Base-by-base conservation (phyloP, 208 protist genomes). In the Crithidia sp. region DNA sequence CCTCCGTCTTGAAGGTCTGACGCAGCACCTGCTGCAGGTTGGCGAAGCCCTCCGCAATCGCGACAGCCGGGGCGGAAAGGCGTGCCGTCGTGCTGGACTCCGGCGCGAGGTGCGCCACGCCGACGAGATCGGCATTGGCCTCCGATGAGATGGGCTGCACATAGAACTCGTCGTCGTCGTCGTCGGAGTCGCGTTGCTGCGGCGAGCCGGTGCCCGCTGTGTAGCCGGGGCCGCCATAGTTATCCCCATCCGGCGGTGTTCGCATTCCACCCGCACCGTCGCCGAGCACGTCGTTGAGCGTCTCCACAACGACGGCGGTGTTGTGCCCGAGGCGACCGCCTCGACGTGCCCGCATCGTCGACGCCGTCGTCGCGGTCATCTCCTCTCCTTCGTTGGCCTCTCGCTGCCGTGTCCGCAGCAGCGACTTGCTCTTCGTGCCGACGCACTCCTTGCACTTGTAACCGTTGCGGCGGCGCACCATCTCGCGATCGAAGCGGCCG, bases 391-490 rank as follows among this genome's bases (percentile, higher is more conserved):
- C 65, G 7, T 72, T 73, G 13, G 55, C 61, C 69, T 90, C 88
- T 16, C 61, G 76, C 72, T 94, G 89, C 12, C 76, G 82, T 36
- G 49, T 64, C 28, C 86, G 86, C 67, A 94, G 79, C 67, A 94
- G 74, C 16, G 76, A 69, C 67, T 92, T 82, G 53, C 89, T 92
- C 83, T 94, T 92, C 6, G 77, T 81, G 7, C 89, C 89, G 40
- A 94, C 84, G 53, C 89, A 94, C 65, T 92, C 87, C 59, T 81
- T 84, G 61, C 89, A 94, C 75, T 94, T 94, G 77, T 90, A 92
- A 2, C 89, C 89, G 71, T 89, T 90, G 47, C 81, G 79, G 12
- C 89, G 86, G 17, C 82, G 75, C 55, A 92, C 87, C 87, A 94
- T 90, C 59, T 94, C 87, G 16, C 87, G 79, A 47, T 94, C 89